Evolutionary conservation across 192 early-diverging fungal species (phyloP).

Genomic region (Linderina pennispora): DNA sequence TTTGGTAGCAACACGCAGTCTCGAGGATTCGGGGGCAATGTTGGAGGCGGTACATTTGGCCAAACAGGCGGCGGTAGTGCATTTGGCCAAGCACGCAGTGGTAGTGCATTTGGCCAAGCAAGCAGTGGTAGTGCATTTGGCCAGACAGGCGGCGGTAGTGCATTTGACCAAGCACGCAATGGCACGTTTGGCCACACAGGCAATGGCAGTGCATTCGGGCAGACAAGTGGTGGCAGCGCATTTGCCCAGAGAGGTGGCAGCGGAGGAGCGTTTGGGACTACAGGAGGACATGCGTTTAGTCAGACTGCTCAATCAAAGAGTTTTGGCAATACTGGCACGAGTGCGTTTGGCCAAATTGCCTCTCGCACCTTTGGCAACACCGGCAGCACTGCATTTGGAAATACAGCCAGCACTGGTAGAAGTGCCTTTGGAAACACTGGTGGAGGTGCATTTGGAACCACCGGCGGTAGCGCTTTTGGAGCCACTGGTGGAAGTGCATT

Average conservation of each 20-base stretch:
- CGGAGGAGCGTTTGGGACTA: background rate
- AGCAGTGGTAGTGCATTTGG: background rate
- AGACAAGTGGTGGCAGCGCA: background rate
- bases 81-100: background rate
- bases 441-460: slow-evolving; percentile 23
- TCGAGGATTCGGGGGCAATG: background rate
- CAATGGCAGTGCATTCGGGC: background rate
- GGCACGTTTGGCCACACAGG: background rate
- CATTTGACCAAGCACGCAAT: background rate
- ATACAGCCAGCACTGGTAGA: background rate
- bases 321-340: background rate
- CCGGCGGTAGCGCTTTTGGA: slow-evolving; percentile 7
- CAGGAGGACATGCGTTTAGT: no score
- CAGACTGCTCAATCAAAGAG: no score
- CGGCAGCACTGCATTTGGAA: background rate
- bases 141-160: background rate
- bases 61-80: background rate
- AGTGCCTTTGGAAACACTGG: slow-evolving; percentile 5
- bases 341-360: no score
- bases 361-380: background rate
- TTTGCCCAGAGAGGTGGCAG: no score
- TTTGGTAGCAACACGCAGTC: background rate
- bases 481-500: slow-evolving; percentile 26
- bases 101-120: background rate
- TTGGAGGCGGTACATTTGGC: background rate